A percentile compares a stretch with the other conserved stretches of the same genome.
Evolutionary conservation across 116 monocot genomes (phyloP).

Genomic region (Posidonia oceanica): DNA sequence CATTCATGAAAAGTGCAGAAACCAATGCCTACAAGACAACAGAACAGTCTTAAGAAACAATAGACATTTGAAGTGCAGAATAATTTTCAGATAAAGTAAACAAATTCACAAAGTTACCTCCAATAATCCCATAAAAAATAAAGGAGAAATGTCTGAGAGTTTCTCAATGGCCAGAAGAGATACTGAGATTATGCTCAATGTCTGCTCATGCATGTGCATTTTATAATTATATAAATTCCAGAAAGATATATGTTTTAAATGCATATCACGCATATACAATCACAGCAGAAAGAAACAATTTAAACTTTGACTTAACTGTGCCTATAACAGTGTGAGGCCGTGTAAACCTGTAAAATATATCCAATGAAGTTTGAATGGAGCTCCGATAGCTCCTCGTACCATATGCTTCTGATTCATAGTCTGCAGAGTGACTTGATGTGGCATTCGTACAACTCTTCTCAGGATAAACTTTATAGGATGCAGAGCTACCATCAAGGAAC

Average conservation of each 20-base stretch:
- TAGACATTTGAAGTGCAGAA: too few relatives aligned
- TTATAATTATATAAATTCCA: neutral
- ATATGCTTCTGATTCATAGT: conserved; percentile 41
- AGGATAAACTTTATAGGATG: neutral
- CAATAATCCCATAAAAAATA: conserved; percentile 62
- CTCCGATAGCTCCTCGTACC: conserved; percentile 14
- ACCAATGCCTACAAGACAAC: conserved; percentile 58
- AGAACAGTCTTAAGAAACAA: neutral
- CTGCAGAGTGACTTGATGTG: conserved; percentile 39
- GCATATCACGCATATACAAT: neutral
- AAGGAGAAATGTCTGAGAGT: conserved; percentile 64
- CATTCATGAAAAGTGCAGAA: conserved; percentile 91
- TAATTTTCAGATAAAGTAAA: too few relatives aligned
- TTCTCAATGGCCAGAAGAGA: conserved; percentile 80
- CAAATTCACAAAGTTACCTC: conserved; percentile 37
- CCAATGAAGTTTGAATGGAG: conserved; percentile 28
- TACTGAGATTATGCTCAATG: conserved; percentile 83
- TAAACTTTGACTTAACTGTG: conserved; percentile 57
- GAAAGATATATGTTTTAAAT: neutral
- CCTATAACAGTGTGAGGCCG: conserved; percentile 96
- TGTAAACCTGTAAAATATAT: conserved; percentile 74
- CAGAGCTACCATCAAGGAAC: neutral
- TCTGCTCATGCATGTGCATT: conserved; percentile 23
- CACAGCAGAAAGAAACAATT: neutral
- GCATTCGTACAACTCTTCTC: conserved; percentile 18